Evolutionary conservation across 2,329 filamentous ascomycete genomes (phyloP).

Genomic region (Xylaria arbuscula): DNA sequence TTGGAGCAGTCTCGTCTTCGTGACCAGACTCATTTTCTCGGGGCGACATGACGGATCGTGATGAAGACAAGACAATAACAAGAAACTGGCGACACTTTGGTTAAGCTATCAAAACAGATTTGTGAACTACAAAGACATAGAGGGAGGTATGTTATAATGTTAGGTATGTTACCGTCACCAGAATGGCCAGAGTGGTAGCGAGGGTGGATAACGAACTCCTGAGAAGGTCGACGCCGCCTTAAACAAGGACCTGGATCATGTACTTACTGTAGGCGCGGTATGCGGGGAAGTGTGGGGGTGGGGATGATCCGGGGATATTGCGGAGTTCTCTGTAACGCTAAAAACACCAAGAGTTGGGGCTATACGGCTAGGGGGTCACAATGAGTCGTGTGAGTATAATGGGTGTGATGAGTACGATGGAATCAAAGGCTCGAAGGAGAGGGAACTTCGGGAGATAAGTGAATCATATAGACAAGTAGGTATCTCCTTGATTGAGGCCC

Average conservation of each 20-base stretch:
- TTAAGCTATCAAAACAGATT: not conserved
- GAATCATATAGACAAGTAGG: not conserved
- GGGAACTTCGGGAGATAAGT: not conserved
- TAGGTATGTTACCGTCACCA: conserved; percentile 1
- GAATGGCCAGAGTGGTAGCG: not conserved
- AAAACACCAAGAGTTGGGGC: too few relatives aligned
- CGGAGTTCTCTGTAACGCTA: too few relatives aligned
- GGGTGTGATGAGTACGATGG: too few relatives aligned
- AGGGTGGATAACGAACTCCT: too few relatives aligned
- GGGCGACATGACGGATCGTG: not conserved
- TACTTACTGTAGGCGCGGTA: not conserved
- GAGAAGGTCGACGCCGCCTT: too few relatives aligned
- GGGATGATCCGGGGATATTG: not conserved
- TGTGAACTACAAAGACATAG: not conserved
- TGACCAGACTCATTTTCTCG: not conserved
- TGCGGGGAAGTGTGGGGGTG: not conserved
- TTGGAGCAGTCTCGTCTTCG: conserved; percentile 6
- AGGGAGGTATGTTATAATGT: not conserved
- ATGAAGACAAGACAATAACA: not conserved
- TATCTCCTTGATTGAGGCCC: not conserved
- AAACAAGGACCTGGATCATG: too few relatives aligned
- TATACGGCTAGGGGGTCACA: too few relatives aligned
- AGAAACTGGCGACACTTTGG: not conserved
- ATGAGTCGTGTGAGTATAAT: not conserved
- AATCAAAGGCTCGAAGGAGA: not conserved